Percentiles rank a stretch among this genome's conserved stretches.
These are phyloP conservation scores for Aotearoamyces nothofagi DNA, from an alignment of 2,329 filamentous ascomycete genomes.

Conservation along the genomic window DNA sequence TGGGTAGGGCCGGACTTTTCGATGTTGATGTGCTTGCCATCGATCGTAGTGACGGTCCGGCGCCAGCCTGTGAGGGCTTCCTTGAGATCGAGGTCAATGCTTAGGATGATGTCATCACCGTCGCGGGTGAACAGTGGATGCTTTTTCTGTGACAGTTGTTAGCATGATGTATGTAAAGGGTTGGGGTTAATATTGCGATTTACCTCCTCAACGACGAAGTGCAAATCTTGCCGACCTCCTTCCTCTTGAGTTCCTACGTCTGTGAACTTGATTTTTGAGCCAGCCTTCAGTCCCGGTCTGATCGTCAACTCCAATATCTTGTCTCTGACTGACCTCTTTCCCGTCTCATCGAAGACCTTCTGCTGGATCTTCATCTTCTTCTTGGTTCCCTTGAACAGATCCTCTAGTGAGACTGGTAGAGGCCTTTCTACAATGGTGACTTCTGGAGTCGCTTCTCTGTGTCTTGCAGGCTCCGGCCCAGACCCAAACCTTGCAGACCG, in stretches of 20 bases:
- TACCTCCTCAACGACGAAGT: conserved; percentile 91
- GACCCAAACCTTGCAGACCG: conserved; percentile 9
- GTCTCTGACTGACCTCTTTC: conserved; percentile 76
- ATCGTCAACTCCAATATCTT: conserved; percentile 89
- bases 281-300: conserved; percentile 89
- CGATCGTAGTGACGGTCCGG: conserved; percentile 83
- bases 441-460: conserved; percentile 50
- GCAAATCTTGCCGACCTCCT: conserved; percentile 85
- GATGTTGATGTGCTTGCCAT: conserved; percentile 70
- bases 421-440: conserved; percentile 82
- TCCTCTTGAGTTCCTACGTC: conserved; percentile 97
- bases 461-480: conserved; percentile 22
- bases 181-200: conserved; percentile 18
- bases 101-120: conserved; percentile 72
- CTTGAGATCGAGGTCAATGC: conserved; percentile 72
- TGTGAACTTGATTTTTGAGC: conserved; percentile 96
- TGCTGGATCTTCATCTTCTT: conserved; percentile 99
- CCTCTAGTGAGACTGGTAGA: conserved; percentile 69
- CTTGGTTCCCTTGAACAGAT: conserved; percentile 70
- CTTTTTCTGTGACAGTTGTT: conserved; percentile 51
- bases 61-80: conserved; percentile 92
- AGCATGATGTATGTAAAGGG: conserved; percentile 16
- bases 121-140: conserved; percentile 76
- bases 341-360: conserved; percentile 76
- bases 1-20: conserved; percentile 73